Conservation (phyloP, 2,329 filamentous ascomycete genomes). For the Alternaria gansuensis region DNA sequence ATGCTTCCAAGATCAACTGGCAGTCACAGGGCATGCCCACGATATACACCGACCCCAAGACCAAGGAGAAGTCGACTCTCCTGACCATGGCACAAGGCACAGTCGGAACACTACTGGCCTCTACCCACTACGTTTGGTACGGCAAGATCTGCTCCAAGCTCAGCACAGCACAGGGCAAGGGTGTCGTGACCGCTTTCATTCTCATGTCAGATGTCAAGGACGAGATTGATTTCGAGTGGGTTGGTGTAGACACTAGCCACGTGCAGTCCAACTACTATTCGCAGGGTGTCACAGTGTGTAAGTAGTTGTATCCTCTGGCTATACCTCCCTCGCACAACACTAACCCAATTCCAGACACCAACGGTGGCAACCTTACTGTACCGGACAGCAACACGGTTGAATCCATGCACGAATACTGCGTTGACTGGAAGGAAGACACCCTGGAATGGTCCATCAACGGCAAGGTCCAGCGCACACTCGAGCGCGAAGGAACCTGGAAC, state of each 20-base stretch:
- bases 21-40: conserved; percentile 82
- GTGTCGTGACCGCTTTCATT: conserved; percentile 98
- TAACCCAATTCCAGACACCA: conserved; percentile 66
- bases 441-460: conserved; percentile 91
- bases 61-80: conserved; percentile 61
- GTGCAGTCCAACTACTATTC: conserved; percentile 98
- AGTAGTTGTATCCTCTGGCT: conserved; percentile 51
- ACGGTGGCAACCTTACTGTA: conserved; percentile 74
- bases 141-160: conserved; percentile 87
- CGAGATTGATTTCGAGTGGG: conserved; percentile 96
- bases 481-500: conserved; percentile 87
- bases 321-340: neutral
- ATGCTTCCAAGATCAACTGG: conserved; percentile 83
- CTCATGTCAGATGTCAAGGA: conserved; percentile 95
- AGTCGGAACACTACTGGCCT: conserved; percentile 85
- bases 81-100: conserved; percentile 89
- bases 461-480: conserved; percentile 74
- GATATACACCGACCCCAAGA: conserved; percentile 63
- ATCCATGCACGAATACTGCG: conserved; percentile 83
- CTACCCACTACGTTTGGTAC: conserved; percentile 94
- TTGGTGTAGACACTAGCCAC: conserved; percentile 78
- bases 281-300: conserved; percentile 91
- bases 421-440: conserved; percentile 88
- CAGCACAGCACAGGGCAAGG: conserved; percentile 82
- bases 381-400: conserved; percentile 73